Evolutionary conservation across 257 asterid genomes (phyloP), one percentile per base, ranked within the genome.

Genomic region (Agastache rugosa): DNA sequence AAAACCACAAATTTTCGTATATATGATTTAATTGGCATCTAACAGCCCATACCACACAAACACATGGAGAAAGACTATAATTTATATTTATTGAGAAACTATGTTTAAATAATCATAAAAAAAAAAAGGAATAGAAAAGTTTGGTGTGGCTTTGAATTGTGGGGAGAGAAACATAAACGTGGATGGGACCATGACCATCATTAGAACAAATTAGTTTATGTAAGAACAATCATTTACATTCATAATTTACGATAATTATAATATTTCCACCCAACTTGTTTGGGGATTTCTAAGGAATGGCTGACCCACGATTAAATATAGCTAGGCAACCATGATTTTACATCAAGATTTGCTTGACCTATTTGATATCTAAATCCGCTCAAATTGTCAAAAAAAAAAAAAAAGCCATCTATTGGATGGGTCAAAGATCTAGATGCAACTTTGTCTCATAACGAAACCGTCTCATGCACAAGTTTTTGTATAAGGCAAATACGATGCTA

Each of bases 181-280:
- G 86, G 80, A 83, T 83, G 83, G 90, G 87, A 69, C 86, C 86
- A 53, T 65, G 16, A 74, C 74, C 78, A 78, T 81, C 79, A 81
- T 72, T 68, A 68, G 75, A 75, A 60, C 47, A 58, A 77, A 77
- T 75, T 80, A 75, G 76, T 78, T 81, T 78, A 84, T 72, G 72
- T 71, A 75, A 77, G 11, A 75, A 75, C 74, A 75, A 81, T 81
- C 78, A 72, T 75, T 83, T 71, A 77, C 75, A 42, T 72, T 34
- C 72, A 63, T 72, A 59, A 63, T 75, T 42, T 62, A 25, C 50
- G 56, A 78, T 55, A 65, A 77, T 61, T 61, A 75, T 61, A 23
- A 73, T 75, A 69, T 70, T 75, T 67, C 80, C 77, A 81, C 82
- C 83, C 85, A 78, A 82, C 69, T 82, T 79, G 79, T 81, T 67